phyloP scores from a whole-genome alignment of 164 flowering plant genomes.

The Nymphaea colorata region DNA sequence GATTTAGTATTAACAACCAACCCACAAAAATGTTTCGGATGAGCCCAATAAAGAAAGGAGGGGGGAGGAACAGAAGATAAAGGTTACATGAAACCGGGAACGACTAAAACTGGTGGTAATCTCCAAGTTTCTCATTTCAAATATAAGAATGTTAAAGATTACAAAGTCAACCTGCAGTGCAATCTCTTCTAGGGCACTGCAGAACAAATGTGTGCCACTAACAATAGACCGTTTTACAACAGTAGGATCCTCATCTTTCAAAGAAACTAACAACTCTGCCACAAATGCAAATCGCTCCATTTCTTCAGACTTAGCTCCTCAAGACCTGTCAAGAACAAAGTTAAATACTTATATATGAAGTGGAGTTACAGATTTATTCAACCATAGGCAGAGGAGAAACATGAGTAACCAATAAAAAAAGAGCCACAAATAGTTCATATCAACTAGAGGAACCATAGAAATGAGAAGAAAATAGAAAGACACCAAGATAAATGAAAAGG shows the following conservation, averaged over 20 bases:
- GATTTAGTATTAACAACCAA: background rate
- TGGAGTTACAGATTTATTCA: too few species aligned
- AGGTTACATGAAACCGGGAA: background rate
- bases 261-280: conserved; percentile 38
- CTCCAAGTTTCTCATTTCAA: background rate
- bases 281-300: conserved; percentile 47
- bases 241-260: conserved; percentile 42
- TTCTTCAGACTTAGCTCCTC: conserved; percentile 48
- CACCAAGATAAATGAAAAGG: too few species aligned
- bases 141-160: background rate
- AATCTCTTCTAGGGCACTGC: conserved; percentile 50
- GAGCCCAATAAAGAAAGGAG: too few species aligned
- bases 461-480: too few species aligned
- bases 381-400: too few species aligned
- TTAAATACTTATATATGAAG: too few species aligned
- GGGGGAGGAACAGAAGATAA: background rate
- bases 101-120: background rate
- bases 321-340: conserved; percentile 41
- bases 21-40: too few species aligned
- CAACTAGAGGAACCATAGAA: too few species aligned
- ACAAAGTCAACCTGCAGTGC: conserved; percentile 50
- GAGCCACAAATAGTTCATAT: too few species aligned
- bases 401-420: too few species aligned
- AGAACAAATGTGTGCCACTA: conserved; percentile 47
- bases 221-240: conserved; percentile 63